Evolutionary conservation across 129 eudicot species (phyloP).

Genomic region (Apium graveolens): DNA sequence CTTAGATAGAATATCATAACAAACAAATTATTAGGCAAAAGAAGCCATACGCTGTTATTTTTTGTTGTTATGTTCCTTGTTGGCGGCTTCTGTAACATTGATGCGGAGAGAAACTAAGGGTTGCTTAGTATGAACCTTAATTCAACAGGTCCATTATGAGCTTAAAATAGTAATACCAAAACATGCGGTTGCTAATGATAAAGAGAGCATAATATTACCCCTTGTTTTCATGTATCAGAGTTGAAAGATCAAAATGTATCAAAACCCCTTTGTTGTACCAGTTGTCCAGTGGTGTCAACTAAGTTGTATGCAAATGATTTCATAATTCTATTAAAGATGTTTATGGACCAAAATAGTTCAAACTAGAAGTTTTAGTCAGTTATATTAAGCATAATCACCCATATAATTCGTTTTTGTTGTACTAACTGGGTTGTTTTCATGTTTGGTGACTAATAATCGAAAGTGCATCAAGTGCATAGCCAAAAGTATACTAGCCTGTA

Average conservation of each 20-base stretch:
- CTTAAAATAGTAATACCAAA: background rate
- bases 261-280: background rate
- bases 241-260: background rate
- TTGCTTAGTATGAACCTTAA: background rate
- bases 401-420: too few species aligned
- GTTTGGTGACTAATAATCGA: background rate
- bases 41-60: background rate
- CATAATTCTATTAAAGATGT: background rate
- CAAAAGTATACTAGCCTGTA: too few species aligned
- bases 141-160: background rate
- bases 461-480: too few species aligned
- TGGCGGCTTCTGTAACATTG: slow-evolving; percentile 11
- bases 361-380: background rate
- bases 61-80: background rate
- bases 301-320: background rate
- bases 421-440: background rate
- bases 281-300: background rate
- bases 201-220: background rate
- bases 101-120: background rate
- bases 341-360: background rate
- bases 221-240: background rate
- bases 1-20: background rate
- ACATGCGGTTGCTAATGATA: background rate
- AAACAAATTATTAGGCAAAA: background rate
- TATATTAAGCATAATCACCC: background rate